phyloP scores from a whole-genome alignment of 495 filamentous ascomycete species.

The Astrocystis sublimbata region DNA sequence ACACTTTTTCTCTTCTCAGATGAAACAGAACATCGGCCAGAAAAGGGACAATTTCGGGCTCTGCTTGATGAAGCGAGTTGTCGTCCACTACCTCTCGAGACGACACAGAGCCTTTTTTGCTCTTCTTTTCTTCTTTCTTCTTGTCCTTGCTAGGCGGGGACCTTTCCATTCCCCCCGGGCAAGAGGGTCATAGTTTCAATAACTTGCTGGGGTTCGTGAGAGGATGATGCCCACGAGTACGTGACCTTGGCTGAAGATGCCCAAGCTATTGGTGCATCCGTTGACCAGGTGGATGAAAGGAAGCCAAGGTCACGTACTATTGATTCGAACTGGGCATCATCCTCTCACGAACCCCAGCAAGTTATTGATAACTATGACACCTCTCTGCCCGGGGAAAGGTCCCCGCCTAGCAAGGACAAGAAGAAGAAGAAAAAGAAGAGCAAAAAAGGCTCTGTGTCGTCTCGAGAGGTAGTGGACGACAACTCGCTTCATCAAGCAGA shows the following conservation, averaged over 20 bases:
- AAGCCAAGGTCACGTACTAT: too few species aligned
- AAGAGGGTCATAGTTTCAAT: conserved; percentile 33
- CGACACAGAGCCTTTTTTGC: conserved; percentile 26
- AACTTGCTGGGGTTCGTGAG: conserved; percentile 17
- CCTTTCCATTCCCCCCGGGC: conserved; percentile 17
- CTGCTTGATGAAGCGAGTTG: conserved; percentile 31
- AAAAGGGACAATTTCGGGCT: conserved; percentile 12
- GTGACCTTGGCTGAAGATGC: too few species aligned
- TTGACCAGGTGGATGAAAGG: too few species aligned
- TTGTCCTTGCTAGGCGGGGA: conserved; percentile 23
- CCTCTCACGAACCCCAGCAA: conserved; percentile 8
- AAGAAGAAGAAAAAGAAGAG: conserved; percentile 38
- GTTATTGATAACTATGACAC: conserved; percentile 33
- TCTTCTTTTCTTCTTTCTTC: conserved; percentile 37
- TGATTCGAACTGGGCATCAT: too few species aligned
- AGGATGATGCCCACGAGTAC: background rate
- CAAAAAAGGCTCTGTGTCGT: conserved; percentile 26
- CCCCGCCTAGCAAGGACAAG: conserved; percentile 22
- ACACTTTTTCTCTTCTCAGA: conserved; percentile 23
- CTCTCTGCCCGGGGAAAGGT: conserved; percentile 21
- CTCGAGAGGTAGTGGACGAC: conserved; percentile 31
- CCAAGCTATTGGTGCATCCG: too few species aligned
- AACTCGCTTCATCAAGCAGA: conserved; percentile 31
- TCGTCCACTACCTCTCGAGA: conserved; percentile 31
- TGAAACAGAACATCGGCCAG: conserved; percentile 24